These are phyloP conservation scores for Clonostachys rosea DNA, from an alignment of 2,329 filamentous ascomycete species.

Conservation along the genomic window DNA sequence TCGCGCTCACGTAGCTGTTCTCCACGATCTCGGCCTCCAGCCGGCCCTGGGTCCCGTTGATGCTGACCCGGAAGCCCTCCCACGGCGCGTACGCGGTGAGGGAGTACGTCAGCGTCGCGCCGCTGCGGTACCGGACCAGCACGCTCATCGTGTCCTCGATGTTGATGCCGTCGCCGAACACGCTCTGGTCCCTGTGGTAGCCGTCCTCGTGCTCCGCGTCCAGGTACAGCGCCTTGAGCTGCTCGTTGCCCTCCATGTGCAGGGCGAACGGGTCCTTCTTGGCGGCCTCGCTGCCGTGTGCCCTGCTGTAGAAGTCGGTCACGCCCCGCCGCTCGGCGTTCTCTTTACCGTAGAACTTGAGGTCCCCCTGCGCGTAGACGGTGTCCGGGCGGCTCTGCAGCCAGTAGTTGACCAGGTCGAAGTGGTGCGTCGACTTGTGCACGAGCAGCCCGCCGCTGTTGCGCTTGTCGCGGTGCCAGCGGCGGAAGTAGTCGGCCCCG, in stretches of 20 bases:
- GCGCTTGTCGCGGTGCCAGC: slow-evolving; percentile 57
- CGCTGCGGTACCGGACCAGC: slow-evolving; percentile 50
- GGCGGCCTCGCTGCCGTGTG: slow-evolving; percentile 44
- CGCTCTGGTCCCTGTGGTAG: slow-evolving; percentile 58
- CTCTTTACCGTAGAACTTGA: slow-evolving; percentile 56
- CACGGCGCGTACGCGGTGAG: slow-evolving; percentile 58
- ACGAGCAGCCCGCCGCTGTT: slow-evolving; percentile 57
- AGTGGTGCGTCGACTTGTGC: slow-evolving; percentile 61
- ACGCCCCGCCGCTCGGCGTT: slow-evolving; percentile 53
- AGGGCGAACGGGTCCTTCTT: slow-evolving; percentile 54
- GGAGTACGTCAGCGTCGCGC: slow-evolving; percentile 54
- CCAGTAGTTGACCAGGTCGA: slow-evolving; percentile 62
- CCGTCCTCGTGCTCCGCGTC: slow-evolving; percentile 60
- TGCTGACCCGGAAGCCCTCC: slow-evolving; percentile 54
- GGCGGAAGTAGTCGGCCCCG: slow-evolving; percentile 58
- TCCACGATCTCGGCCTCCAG: slow-evolving; percentile 60
- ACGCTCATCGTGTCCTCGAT: slow-evolving; percentile 63
- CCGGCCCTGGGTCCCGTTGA: slow-evolving; percentile 54
- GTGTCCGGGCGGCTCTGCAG: slow-evolving; percentile 47
- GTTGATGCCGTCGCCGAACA: slow-evolving; percentile 58
- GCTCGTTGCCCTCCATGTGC: slow-evolving; percentile 43
- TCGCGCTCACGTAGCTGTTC: slow-evolving; percentile 56
- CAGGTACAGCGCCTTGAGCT: slow-evolving; percentile 54
- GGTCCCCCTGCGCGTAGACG: slow-evolving; percentile 53
- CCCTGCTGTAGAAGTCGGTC: slow-evolving; percentile 40